Conservation (phyloP, 1,284 basidiomycete genomes). For the Albatrellus sp. region DNA sequence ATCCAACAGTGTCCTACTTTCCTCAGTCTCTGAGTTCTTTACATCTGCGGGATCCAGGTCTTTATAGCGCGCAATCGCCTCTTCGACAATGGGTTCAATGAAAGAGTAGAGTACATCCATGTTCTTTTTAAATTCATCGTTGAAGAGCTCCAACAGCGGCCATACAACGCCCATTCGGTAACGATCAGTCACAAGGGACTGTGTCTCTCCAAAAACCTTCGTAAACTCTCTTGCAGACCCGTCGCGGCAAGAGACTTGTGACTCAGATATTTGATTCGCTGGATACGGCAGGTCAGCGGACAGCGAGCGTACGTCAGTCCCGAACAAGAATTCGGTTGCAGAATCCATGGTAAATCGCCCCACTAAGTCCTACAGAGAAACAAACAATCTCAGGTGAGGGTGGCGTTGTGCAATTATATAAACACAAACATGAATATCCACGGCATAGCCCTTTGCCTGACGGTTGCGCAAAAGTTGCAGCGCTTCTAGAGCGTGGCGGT, state of each 20-base stretch:
- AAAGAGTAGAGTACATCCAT: slow-evolving; percentile 11
- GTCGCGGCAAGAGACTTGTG: not conserved
- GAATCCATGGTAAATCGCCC: slow-evolving; percentile 27
- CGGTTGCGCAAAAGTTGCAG: slow-evolving; percentile 23
- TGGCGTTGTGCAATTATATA: too few species aligned
- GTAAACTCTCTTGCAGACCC: slow-evolving; percentile 21
- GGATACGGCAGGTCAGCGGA: slow-evolving; percentile 20
- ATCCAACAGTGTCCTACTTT: slow-evolving; percentile 21
- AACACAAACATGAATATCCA: slow-evolving; percentile 32
- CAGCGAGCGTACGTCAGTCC: slow-evolving; percentile 23
- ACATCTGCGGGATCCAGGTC: not conserved
- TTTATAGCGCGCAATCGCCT: not conserved
- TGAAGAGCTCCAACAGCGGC: slow-evolving; percentile 23
- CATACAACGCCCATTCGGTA: slow-evolving; percentile 16
- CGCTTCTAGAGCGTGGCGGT: slow-evolving; percentile 24
- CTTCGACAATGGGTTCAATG: not conserved
- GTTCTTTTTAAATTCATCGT: slow-evolving; percentile 17
- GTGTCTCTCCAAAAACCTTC: slow-evolving; percentile 15
- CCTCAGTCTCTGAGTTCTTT: not conserved
- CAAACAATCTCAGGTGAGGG: slow-evolving; percentile 4
- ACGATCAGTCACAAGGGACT: slow-evolving; percentile 20
- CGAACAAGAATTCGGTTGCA: slow-evolving; percentile 30
- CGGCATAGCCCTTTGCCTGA: slow-evolving; percentile 18
- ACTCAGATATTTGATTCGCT: slow-evolving; percentile 1
- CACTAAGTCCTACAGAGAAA: slow-evolving; percentile 20